Conservation (phyloP, 2,329 filamentous ascomycete species). For the Cladosporium sp. region DNA sequence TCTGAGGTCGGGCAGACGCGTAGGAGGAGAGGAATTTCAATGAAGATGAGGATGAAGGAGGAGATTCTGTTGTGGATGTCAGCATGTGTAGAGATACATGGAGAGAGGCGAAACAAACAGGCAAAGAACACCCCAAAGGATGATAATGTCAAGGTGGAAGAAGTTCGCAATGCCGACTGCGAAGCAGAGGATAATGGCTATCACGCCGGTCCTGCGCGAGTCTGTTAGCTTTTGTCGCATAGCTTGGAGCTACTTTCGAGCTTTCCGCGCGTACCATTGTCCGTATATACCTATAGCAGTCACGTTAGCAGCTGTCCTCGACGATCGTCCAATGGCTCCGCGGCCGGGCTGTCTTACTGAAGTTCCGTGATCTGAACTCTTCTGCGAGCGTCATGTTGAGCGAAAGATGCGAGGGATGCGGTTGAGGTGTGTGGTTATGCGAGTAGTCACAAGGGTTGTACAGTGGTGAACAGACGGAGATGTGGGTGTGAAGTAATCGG, state of each 20-base stretch:
- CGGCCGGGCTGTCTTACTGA: constrained; percentile 49
- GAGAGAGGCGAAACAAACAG: constrained; percentile 38
- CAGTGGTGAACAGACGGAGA: background rate
- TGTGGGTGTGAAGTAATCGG: background rate
- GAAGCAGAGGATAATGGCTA: constrained; percentile 62
- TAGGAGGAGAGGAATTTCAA: constrained; percentile 83
- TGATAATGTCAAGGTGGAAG: constrained; percentile 57
- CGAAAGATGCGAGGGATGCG: background rate
- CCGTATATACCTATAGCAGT: constrained; percentile 59
- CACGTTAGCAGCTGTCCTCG: constrained; percentile 8
- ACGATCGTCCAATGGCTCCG: background rate
- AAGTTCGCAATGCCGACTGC: constrained; percentile 66
- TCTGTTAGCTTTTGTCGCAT: constrained; percentile 8
- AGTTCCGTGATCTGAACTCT: constrained; percentile 62
- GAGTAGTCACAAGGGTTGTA: background rate
- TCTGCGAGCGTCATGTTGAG: constrained; percentile 55
- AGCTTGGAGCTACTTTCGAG: background rate
- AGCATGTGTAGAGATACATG: too few species aligned
- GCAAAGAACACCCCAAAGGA: constrained; percentile 56
- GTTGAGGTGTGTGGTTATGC: background rate
- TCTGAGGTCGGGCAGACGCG: constrained; percentile 95
- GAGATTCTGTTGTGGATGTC: constrained; percentile 34
- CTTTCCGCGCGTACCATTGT: constrained; percentile 55
- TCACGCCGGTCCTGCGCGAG: constrained; percentile 47
- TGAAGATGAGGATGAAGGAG: constrained; percentile 49